A percentile compares a stretch with the other conserved stretches of the same genome.
Evolutionary conservation across 495 filamentous ascomycete genomes (phyloP).

Genomic region (Penicillium dipodomyicola): DNA sequence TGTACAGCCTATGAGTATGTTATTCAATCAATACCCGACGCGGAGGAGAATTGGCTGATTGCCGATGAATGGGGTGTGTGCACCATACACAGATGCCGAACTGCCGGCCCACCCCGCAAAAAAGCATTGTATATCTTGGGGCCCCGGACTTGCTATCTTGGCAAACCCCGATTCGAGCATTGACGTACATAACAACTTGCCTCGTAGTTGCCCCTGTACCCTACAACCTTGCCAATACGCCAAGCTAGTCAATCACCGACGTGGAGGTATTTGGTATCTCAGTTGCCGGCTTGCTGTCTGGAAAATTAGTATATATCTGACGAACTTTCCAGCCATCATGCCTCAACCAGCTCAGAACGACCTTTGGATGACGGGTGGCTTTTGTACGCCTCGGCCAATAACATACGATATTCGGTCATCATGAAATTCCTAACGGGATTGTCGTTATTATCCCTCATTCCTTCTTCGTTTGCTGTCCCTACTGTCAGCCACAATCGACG

Average conservation of each 20-base stretch:
- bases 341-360: background rate
- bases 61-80: background rate
- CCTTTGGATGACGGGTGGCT: background rate
- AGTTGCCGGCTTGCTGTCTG: background rate
- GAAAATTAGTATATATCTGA: background rate
- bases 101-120: background rate
- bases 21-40: background rate
- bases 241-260: constrained; percentile 4
- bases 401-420: background rate
- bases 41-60: background rate
- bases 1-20: background rate
- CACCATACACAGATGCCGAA: background rate
- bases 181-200: background rate
- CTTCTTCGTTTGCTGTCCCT: background rate
- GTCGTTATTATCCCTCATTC: constrained; percentile 1
- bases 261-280: background rate
- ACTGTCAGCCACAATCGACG: background rate
- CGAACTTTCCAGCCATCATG: background rate
- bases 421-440: background rate
- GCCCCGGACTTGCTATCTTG: background rate
- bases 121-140: background rate
- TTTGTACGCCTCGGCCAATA: background rate
- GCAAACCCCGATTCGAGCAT: background rate
- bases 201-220: background rate
- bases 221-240: background rate